Evolutionary conservation across 108 stramenopile genomes (phyloP), one percentile per base, ranked within the genome.

Genomic region (Discostella stelligeroides): DNA sequence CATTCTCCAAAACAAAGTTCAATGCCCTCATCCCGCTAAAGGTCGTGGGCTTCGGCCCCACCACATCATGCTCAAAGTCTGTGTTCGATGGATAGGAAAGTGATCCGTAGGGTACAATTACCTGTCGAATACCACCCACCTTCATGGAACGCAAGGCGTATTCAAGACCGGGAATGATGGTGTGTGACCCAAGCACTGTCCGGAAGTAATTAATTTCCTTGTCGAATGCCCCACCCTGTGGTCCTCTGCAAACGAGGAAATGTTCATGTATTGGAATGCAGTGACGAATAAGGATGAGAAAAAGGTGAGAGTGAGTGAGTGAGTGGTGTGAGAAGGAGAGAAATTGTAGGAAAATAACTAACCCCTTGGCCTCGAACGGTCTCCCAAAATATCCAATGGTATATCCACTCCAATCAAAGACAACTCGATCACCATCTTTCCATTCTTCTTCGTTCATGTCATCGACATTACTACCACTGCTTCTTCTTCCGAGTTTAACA

Each of bases 371-470:
- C 80, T 98, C 90, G 66, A 96, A 98, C 20, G 95, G 92, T 37
- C 95, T 76, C 2, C 92, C 92, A 75, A 92, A 93, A 60, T 95
- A 95, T 39, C 96, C 96, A 72, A 97, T 96, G 7, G 95, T 98
- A 80, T 98, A 96, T 28, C 97, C 97, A 51, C 88, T 88, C 97
- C 97, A 98, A 68, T 98, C 96, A 63, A 92, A 95, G 11, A 97
- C 96, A 2, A 96, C 94, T 18, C 93, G 79, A 82, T 95, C 93
- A 14, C 93, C 93, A 30, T 64, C 57, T 14, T 65, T 47, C 9
- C 60, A 60, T 2, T 58, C 51, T 0, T 68, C 71, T 20, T 60
- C 83, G 21, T 38, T 64, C 0, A 13, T 58, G 13, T 66, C 84
- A 3, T 24, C n/a, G n/a, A n/a, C n/a, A n/a, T n/a, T n/a, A n/a